phyloP scores from a whole-genome alignment of 176 grass and related monocot species.

The Rhynchospora breviuscula region DNA sequence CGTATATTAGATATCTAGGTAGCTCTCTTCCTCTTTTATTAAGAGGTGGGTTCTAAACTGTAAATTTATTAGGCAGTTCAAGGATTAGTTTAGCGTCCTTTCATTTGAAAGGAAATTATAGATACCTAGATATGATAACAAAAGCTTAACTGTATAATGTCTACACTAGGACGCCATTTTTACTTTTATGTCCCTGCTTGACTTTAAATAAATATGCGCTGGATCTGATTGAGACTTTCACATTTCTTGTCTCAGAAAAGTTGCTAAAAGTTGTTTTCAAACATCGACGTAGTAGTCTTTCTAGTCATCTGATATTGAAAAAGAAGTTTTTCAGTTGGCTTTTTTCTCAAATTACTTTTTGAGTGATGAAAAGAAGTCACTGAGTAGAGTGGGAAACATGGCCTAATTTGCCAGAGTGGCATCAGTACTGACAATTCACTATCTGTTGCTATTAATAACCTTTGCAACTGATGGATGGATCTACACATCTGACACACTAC shows the following conservation, averaged over 20 bases:
- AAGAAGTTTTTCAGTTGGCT: background rate
- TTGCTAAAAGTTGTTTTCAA: background rate
- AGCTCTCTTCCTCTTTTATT: background rate
- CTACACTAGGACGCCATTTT: background rate
- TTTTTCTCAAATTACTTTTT: background rate
- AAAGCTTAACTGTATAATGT: background rate
- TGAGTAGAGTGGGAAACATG: background rate
- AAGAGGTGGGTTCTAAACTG: background rate
- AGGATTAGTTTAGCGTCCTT: background rate
- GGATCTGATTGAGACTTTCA: background rate
- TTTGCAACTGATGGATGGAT: background rate
- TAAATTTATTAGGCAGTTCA: background rate
- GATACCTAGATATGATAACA: background rate
- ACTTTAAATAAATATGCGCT: background rate
- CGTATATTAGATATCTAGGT: background rate
- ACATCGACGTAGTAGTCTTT: background rate
- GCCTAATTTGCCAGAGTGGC: background rate
- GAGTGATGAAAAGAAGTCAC: background rate
- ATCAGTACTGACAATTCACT: background rate
- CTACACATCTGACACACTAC: background rate
- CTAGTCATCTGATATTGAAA: background rate
- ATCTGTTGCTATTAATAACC: background rate
- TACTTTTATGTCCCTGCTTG: background rate
- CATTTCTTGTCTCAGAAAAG: background rate
- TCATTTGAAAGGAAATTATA: background rate